A percentile compares a stretch with the other conserved stretches of the same genome.
Conservation (phyloP, 2,329 filamentous ascomycete genomes). For the Chaetomium olivaceum region DNA sequence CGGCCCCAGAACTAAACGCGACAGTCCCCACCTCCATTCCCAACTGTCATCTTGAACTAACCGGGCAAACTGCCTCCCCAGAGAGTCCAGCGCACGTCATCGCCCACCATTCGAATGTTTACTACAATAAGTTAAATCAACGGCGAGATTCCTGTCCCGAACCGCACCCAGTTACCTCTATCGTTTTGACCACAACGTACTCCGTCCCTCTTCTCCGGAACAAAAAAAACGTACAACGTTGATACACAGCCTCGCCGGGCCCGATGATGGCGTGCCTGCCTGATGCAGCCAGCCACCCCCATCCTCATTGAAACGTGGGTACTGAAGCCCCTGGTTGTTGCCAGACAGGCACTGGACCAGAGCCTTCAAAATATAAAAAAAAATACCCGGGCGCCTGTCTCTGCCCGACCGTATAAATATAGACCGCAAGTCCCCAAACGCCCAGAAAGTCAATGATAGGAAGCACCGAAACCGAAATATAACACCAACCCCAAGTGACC, state of each 20-base stretch:
- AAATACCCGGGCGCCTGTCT: neutral
- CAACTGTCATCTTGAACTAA: neutral
- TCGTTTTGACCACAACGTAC: neutral
- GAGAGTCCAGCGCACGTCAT: neutral
- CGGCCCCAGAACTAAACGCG: slow-evolving; percentile 4
- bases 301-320: slow-evolving; percentile 11
- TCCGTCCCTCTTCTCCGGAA: too few species aligned
- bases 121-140: neutral
- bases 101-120: neutral
- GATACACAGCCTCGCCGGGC: slow-evolving; percentile 26
- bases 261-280: slow-evolving; percentile 13
- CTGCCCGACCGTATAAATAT: neutral
- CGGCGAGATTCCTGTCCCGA: neutral
- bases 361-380: neutral
- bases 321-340: neutral
- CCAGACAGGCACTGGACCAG: neutral
- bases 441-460: neutral
- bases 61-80: neutral
- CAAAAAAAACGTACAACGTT: slow-evolving; percentile 27
- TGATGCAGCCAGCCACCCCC: neutral
- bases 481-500: neutral
- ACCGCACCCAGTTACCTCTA: slow-evolving; percentile 1
- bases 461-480: neutral
- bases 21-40: neutral
- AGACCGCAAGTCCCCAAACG: neutral